Base-by-base conservation (phyloP, 208 protist species). In the Wallacemonas sp. region DNA sequence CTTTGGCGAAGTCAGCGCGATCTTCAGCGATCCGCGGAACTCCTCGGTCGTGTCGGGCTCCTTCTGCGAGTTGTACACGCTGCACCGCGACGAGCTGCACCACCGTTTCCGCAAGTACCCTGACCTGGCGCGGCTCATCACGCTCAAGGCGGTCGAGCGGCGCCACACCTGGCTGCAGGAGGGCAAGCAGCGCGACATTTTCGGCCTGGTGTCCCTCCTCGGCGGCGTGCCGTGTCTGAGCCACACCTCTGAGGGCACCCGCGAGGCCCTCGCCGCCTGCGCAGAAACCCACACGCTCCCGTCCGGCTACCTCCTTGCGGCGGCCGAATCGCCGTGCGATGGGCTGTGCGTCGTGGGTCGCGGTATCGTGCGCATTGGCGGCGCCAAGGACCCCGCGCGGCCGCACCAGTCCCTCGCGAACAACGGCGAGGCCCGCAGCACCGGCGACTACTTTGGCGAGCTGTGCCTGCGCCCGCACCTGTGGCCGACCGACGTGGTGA, bases 1-100 rank as follows among this genome's bases (percentile, higher is more conserved):
- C 23, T 87, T 96, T 76, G 91, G 91, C 23, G 91, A 96, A 67
- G 70, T 89, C 31, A 92, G 86, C 61, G 75, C 86, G 11, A 52
- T 96, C 25, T 93, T 96, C 65, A 70, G 82, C 57, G 87, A 94
- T 57, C 79, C 77, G 46, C 86, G 88, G 54, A 94, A 83, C 65
- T 88, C 70, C 64, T 81, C 81, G 41, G 80, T 89, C 32, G 74
- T 94, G 36, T 76, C 85, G 7, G 75, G 70, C 32, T 76, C 77
- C 22, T 75, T 96, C 67, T 91, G 86, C 57, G 90, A 96, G 74
- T 65, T 96, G 31, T 96, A 96, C 67, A 72, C 75, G 20, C 72
- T 96, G 38, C 89, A 92, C 67, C 59, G 65, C 8, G 73, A 79
- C 38, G 68, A 91, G 65, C 25, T 83, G 38, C 42, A 73, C 50